Conservation (phyloP, 345 rosid genomes). For the Salix suchowensis region DNA sequence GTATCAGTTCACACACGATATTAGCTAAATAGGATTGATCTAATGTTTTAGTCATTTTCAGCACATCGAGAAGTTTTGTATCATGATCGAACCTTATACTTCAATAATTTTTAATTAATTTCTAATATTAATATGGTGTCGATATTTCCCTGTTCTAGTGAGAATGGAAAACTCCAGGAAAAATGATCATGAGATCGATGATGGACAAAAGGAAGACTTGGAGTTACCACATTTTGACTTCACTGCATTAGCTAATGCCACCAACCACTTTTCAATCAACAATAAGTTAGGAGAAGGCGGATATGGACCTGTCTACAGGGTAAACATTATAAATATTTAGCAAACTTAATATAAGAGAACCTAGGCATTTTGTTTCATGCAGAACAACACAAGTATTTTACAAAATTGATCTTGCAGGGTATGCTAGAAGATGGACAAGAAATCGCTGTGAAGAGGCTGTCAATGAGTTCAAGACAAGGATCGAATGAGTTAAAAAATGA, state of each 20-base stretch:
- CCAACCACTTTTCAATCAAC: not conserved
- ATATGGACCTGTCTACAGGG: conserved; percentile 10
- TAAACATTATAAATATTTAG: not conserved
- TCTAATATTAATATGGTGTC: too few relatives aligned
- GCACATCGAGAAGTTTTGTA: too few relatives aligned
- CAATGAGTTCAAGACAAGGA: conserved; percentile 15
- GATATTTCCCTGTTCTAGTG: not conserved
- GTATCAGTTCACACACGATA: too few relatives aligned
- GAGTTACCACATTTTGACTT: not conserved
- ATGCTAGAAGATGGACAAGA: conserved; percentile 4
- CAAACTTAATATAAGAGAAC: not conserved
- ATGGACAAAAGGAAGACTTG: not conserved
- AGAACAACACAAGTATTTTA: not conserved
- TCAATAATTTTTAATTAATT: too few relatives aligned
- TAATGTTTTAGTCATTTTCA: too few relatives aligned
- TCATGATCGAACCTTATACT: too few relatives aligned
- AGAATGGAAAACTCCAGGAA: not conserved
- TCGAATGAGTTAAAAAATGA: not conserved
- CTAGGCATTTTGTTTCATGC: not conserved
- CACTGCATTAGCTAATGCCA: not conserved
- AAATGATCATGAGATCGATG: not conserved
- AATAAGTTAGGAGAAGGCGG: conserved; percentile 8
- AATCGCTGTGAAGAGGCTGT: conserved; percentile 17
- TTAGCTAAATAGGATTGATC: too few relatives aligned
- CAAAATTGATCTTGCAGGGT: not conserved